Conservation (phyloP, 2,329 filamentous ascomycete species). For the Ascocoryne sarcoides region DNA sequence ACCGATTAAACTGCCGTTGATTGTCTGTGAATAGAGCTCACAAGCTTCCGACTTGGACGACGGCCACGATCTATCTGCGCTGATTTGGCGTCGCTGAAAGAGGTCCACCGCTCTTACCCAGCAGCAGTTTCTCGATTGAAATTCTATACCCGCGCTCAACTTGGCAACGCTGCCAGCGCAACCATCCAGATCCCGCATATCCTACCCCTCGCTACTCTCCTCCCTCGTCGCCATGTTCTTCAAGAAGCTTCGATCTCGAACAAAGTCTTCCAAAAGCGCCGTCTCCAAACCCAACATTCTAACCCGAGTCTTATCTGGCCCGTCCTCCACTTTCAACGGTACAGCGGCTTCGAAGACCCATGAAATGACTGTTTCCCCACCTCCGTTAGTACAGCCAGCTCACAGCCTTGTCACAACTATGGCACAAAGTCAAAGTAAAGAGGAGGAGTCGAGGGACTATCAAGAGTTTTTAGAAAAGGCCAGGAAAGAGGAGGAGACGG, state of each 20-base stretch:
- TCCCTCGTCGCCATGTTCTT: constrained; percentile 15
- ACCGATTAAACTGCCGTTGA: too few species aligned
- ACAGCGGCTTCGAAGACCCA: constrained; percentile 5
- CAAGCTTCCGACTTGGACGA: too few species aligned
- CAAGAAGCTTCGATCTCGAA: constrained; percentile 15
- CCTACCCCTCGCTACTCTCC: constrained; percentile 1
- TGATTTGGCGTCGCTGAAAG: too few species aligned
- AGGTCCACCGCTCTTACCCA: too few species aligned
- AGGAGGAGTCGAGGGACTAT: constrained; percentile 11
- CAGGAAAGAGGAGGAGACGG: constrained; percentile 12
- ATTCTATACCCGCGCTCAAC: too few species aligned
- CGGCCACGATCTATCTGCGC: too few species aligned
- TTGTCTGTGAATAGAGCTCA: too few species aligned
- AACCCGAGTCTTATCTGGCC: constrained; percentile 6
- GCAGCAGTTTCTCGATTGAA: too few species aligned
- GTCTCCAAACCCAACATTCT: constrained; percentile 6
- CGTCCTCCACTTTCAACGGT: constrained; percentile 8
- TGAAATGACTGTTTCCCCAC: constrained; percentile 3
- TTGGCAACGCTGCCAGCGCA: too few species aligned
- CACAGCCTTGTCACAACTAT: not conserved
- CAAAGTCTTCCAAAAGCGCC: constrained; percentile 13
- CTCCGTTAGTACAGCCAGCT: not conserved
- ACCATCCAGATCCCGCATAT: not conserved
- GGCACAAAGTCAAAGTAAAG: not conserved
- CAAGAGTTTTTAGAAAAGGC: constrained; percentile 17